phyloP scores from a whole-genome alignment of 768 basidiomycete species.

The Leccinum aurantiacum region DNA sequence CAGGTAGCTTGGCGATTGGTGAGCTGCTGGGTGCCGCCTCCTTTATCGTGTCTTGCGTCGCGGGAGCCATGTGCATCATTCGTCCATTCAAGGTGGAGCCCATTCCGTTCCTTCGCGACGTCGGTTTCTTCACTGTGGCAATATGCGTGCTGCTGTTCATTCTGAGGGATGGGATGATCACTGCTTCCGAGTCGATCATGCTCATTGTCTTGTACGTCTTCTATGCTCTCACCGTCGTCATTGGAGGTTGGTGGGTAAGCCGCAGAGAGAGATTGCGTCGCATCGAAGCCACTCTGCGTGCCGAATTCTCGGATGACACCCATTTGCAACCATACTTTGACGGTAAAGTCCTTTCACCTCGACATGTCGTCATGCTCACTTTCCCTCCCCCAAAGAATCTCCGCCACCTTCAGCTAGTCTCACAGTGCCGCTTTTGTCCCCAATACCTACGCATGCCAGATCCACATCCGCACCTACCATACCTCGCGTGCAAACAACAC shows the following conservation, averaged over 20 bases:
- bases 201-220: slow-evolving; percentile 72
- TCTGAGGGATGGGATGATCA: slow-evolving; percentile 72
- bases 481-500: slow-evolving; percentile 40
- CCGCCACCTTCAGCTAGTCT: slow-evolving; percentile 7
- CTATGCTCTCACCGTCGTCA: slow-evolving; percentile 77
- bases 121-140: slow-evolving; percentile 89
- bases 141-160: slow-evolving; percentile 74
- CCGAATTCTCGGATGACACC: slow-evolving; percentile 54
- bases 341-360: slow-evolving; percentile 45
- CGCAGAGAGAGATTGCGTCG: slow-evolving; percentile 48
- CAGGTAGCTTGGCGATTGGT: slow-evolving; percentile 89
- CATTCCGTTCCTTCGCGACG: slow-evolving; percentile 86
- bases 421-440: slow-evolving; percentile 27
- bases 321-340: slow-evolving; percentile 57
- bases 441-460: slow-evolving; percentile 40
- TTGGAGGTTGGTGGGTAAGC: slow-evolving; percentile 75
- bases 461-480: slow-evolving; percentile 37
- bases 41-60: slow-evolving; percentile 95
- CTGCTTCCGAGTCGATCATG: slow-evolving; percentile 64
- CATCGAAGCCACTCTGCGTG: slow-evolving; percentile 52
- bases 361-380: slow-evolving; percentile 5
- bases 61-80: slow-evolving; percentile 97
- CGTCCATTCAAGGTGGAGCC: slow-evolving; percentile 86
- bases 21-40: slow-evolving; percentile 94
- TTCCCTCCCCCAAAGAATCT: slow-evolving; percentile 5